Conservation (phyloP, 164 flowering plant genomes). For the Santalum album region DNA sequence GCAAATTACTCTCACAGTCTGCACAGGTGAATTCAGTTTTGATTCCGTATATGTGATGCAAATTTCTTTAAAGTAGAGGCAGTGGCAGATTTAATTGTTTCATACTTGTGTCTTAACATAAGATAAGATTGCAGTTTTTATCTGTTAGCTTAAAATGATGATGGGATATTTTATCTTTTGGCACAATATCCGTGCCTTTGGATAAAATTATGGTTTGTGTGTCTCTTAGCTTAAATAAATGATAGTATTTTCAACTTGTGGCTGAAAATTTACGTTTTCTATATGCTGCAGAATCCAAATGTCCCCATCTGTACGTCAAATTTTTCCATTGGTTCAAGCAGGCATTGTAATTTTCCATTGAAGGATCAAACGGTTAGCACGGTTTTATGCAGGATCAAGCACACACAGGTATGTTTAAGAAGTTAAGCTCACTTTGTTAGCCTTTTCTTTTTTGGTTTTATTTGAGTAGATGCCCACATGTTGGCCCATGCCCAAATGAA, state of each 20-base stretch:
- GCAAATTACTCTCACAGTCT: slow-evolving; percentile 57
- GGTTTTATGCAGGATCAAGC: slow-evolving; percentile 49
- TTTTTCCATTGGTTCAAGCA: slow-evolving; percentile 61
- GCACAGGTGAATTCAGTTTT: slow-evolving; percentile 29
- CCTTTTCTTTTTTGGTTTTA: too few species aligned
- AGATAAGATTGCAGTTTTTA: too few species aligned
- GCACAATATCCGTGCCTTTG: too few species aligned
- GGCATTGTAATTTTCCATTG: slow-evolving; percentile 38
- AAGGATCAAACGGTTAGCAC: slow-evolving; percentile 47
- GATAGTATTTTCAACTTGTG: neutral
- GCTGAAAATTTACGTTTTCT: neutral
- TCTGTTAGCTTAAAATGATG: too few species aligned
- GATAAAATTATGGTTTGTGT: too few species aligned
- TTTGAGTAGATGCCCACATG: too few species aligned
- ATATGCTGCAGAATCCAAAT: slow-evolving; percentile 47
- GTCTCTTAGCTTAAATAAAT: too few species aligned
- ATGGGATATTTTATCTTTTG: too few species aligned
- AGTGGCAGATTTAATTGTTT: too few species aligned
- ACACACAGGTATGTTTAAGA: slow-evolving; percentile 37
- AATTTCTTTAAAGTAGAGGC: too few species aligned
- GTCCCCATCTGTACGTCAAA: slow-evolving; percentile 25
- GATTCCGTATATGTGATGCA: neutral
- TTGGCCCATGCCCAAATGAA: too few species aligned
- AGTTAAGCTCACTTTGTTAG: neutral
- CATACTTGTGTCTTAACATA: too few species aligned